These are phyloP conservation scores for Kandelia obovata DNA, from an alignment of 345 rosid species.

Conservation along the genomic window DNA sequence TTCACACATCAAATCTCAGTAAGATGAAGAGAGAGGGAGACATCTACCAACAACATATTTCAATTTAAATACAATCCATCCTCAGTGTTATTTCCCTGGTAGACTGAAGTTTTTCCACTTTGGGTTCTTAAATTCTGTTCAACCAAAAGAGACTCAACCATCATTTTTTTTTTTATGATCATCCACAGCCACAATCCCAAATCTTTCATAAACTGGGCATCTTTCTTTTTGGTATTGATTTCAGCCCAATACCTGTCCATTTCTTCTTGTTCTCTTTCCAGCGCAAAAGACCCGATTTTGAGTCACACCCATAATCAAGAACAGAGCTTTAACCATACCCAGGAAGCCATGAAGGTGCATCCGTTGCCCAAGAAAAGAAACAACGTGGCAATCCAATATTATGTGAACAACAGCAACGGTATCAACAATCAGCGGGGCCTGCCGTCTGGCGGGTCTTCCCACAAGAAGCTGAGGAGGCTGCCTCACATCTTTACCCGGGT, in stretches of 20 bases:
- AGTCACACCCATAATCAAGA: slow-evolving; percentile 4
- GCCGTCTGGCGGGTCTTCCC: slow-evolving; percentile 31
- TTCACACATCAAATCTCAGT: not conserved
- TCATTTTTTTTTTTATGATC: not conserved
- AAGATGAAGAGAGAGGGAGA: not conserved
- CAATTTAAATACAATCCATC: not conserved
- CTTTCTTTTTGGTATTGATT: slow-evolving; percentile 28
- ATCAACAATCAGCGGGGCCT: slow-evolving; percentile 28
- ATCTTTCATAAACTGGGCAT: slow-evolving; percentile 23
- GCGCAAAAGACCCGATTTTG: not conserved
- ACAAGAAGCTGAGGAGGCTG: slow-evolving; percentile 83
- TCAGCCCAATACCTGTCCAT: slow-evolving; percentile 17
- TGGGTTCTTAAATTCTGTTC: not conserved
- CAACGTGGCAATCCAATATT: slow-evolving; percentile 52
- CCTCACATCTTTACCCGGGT: slow-evolving; percentile 93
- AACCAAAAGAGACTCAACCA: not conserved
- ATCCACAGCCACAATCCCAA: slow-evolving; percentile 14
- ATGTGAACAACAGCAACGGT: slow-evolving; percentile 27
- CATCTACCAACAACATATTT: not conserved
- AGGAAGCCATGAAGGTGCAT: slow-evolving; percentile 70
- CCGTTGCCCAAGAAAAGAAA: slow-evolving; percentile 60
- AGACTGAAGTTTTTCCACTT: not conserved
- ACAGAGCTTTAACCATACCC: slow-evolving; percentile 7
- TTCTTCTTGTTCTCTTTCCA: slow-evolving; percentile 6
- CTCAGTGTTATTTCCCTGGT: not conserved